Evolutionary conservation across 805 yeast genomes (phyloP), one percentile per base, ranked within the genome.

Genomic region (Schwanniomyces sp.): DNA sequence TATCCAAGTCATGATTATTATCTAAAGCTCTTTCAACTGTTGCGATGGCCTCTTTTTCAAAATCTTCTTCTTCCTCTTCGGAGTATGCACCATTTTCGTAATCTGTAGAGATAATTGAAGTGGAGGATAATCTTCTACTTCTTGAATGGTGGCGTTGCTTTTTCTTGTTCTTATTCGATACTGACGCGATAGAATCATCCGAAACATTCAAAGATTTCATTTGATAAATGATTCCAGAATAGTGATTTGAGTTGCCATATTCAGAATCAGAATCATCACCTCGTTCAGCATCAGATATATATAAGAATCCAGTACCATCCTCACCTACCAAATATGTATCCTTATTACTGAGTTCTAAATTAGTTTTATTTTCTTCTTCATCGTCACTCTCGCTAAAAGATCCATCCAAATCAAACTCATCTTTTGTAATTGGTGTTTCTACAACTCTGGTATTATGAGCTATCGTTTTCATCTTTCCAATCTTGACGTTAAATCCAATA

Each of bases 1-100:
- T 91, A 63, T 92, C 97, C 50, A 90, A 76, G 59, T 88, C 96
- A 67, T 94, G 99, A 64, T 90, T 88, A 60, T 91, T 86, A 56
- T 88, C 92, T 67, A 94, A 79, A 1, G 99, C 96, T 62, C 99
- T 80, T 56, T 85, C 89, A 28, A 94, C 88, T 0, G 97, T 90
- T 9, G 96, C 97, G 49, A 86, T 75, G n/a, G 97, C 99, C 74
- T 94, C 99, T 48, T 77, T 79, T 54, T 80, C 79, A 67, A 92
- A 92, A 62, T 86, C 89, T 64, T 88, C 96, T 37, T 70, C 76
- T 24, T 62, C 72, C 16, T 57, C 68, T 1, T 53, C 57, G 28
- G 65, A 56, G 21, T 54, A 61, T 8, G 59, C 72, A 16, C 67
- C 72, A 21, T 63, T 61, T 38, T 70, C 76, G 52, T 70, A 78